Conservation (phyloP, 2,329 filamentous ascomycete genomes). For the Venturia nashicola region DNA sequence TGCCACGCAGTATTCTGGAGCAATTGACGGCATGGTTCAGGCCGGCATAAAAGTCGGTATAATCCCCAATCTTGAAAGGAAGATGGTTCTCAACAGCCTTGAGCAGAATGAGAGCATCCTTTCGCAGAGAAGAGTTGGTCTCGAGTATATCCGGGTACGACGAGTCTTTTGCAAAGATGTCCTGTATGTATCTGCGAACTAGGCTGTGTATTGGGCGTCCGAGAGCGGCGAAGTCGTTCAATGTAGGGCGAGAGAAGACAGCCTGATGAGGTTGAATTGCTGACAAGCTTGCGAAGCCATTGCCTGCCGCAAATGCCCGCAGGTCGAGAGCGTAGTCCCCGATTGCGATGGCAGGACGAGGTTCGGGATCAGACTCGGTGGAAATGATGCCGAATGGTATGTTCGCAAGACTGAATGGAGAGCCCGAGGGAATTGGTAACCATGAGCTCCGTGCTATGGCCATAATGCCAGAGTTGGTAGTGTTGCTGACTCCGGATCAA, state of each 20-base stretch:
- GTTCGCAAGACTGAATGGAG: constrained; percentile 32
- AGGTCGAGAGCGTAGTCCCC: constrained; percentile 62
- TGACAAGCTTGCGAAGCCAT: constrained; percentile 48
- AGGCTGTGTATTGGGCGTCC: constrained; percentile 54
- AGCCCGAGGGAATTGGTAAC: not conserved
- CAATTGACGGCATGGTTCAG: constrained; percentile 66
- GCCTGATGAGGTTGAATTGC: constrained; percentile 43
- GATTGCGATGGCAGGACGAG: constrained; percentile 58
- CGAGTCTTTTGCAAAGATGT: constrained; percentile 49
- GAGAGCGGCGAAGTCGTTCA: constrained; percentile 64
- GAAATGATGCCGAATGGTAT: constrained; percentile 77
- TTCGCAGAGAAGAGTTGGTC: constrained; percentile 46
- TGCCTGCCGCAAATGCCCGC: constrained; percentile 43
- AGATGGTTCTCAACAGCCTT: constrained; percentile 52
- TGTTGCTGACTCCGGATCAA: no score
- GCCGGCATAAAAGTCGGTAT: constrained; percentile 77
- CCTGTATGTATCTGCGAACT: constrained; percentile 59
- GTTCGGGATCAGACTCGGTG: constrained; percentile 41
- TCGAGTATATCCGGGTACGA: constrained; percentile 49
- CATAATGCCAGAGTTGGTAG: not conserved
- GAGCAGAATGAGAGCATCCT: constrained; percentile 43
- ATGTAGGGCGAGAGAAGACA: constrained; percentile 51
- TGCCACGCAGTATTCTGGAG: constrained; percentile 60
- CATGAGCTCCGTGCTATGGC: constrained; percentile 1
- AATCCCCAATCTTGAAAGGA: constrained; percentile 69